Conservation (phyloP, 495 filamentous ascomycete genomes). For the Letharia lupina region DNA sequence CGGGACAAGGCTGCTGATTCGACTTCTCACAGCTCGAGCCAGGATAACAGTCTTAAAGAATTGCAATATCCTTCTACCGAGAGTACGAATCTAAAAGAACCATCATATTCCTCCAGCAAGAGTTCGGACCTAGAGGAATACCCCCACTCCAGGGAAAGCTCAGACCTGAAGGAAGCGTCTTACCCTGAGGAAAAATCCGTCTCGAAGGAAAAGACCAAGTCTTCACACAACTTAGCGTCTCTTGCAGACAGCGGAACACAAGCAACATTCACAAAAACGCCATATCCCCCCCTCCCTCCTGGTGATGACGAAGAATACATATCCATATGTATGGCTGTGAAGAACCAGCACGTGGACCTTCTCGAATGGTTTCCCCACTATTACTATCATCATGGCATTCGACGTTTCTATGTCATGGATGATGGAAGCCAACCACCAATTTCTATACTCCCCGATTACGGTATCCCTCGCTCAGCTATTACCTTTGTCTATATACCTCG, state of each 20-base stretch:
- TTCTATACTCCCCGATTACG: conserved; percentile 11
- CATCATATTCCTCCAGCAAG: not conserved
- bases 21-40: not conserved
- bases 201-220: not conserved
- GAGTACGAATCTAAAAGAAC: not conserved
- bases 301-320: conserved; percentile 23
- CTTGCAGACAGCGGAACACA: not conserved
- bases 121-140: not conserved
- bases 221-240: not conserved
- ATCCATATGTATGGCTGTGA: conserved; percentile 22
- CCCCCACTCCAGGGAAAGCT: not conserved
- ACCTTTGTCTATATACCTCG: conserved; percentile 18
- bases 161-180: not conserved
- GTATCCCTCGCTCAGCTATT: conserved; percentile 8
- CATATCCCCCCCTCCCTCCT: conserved; percentile 10
- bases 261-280: not conserved
- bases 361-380: conserved; percentile 25
- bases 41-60: not conserved
- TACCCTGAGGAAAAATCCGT: not conserved
- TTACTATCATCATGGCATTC: conserved; percentile 27
- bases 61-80: not conserved
- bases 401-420: conserved; percentile 29
- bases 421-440: conserved; percentile 24
- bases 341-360: conserved; percentile 24
- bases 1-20: not conserved